Evolutionary conservation across 306 rosid genomes (phyloP), one percentile per base, ranked within the genome.

Genomic region (Oxytropis ochrocephala): DNA sequence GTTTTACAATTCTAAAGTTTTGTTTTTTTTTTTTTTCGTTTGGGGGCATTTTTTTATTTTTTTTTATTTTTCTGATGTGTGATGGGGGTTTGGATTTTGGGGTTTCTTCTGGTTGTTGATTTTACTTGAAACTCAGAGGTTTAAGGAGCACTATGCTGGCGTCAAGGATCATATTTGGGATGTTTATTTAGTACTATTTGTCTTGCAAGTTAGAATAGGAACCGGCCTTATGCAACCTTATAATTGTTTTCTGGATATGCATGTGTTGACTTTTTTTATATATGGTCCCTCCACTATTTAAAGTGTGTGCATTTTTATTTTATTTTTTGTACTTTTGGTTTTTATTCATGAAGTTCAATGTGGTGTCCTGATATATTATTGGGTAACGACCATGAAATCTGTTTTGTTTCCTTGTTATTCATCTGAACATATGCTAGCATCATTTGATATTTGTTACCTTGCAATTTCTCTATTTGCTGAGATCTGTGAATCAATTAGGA

Each of bases 191-290:
- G 7, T 24, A 10, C 14, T 43, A 6, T 74, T 67, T 54, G 70
- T 60, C 42, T 74, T 10, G 13, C 46, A 19, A 50, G 58, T 78
- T 50, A 24, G 29, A 50, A 56, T 64, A 46, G 10, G 3, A 10
- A 64, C 3, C 46, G 18, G 51, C 62, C 50, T 36, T 67, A 69
- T 70, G 69, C 35, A 56, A 47, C 36, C 33, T 46, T 59, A 8
- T 62, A 43, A 56, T 30, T 39, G 59, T 24, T 56, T 54, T 57
- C 41, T 55, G 58, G 44, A 47, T 50, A 7, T 66, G 68, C 43
- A 17, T 51, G 46, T 71, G 73, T 75, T 70, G 70, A 46, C 69
- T 48, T 75, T 79, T 62, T 16, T 46, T 64, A 1, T 27, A 54
- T 19, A 12, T 39, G 76, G 42, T 56, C n/a, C 61, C 10, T 50